Conservation (phyloP, 78 protist genomes). For the Corallochytrium limacisporum region DNA sequence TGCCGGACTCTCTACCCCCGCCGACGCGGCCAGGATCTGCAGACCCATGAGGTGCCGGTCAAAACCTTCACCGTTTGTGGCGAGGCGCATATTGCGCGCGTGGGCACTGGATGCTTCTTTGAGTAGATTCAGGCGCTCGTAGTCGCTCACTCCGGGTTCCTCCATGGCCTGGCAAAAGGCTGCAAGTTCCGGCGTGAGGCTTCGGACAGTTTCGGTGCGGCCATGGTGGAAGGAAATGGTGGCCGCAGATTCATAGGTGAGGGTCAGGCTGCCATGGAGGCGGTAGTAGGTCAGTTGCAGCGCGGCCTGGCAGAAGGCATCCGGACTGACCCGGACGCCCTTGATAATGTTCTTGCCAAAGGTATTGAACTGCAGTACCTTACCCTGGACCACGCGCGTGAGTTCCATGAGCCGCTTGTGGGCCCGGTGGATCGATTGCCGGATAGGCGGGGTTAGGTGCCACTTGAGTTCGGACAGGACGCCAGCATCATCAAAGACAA, state of each 20-base stretch:
- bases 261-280: not conserved
- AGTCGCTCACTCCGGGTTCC: too few relatives aligned
- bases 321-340: slow-evolving; percentile 15
- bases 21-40: not conserved
- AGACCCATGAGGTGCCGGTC: slow-evolving; percentile 34
- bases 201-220: slow-evolving; percentile 40
- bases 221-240: slow-evolving; percentile 32
- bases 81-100: not conserved
- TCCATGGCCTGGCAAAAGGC: slow-evolving; percentile 10
- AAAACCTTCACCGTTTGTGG: slow-evolving; percentile 17
- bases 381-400: too few relatives aligned
- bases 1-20: too few relatives aligned
- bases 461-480: too few relatives aligned
- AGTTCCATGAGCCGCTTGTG: too few relatives aligned
- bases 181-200: not conserved
- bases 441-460: too few relatives aligned
- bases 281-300: slow-evolving; percentile 30
- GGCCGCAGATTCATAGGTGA: slow-evolving; percentile 33
- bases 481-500: too few relatives aligned
- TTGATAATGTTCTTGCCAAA: slow-evolving; percentile 11
- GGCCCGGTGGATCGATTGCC: too few relatives aligned
- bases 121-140: slow-evolving; percentile 1
- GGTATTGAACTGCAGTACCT: not conserved
- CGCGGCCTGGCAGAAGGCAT: slow-evolving; percentile 37
- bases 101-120: not conserved